Evolutionary conservation across 768 basidiomycete genomes (phyloP), one percentile per base, ranked within the genome.

Genomic region (Termitomyces sp.): DNA sequence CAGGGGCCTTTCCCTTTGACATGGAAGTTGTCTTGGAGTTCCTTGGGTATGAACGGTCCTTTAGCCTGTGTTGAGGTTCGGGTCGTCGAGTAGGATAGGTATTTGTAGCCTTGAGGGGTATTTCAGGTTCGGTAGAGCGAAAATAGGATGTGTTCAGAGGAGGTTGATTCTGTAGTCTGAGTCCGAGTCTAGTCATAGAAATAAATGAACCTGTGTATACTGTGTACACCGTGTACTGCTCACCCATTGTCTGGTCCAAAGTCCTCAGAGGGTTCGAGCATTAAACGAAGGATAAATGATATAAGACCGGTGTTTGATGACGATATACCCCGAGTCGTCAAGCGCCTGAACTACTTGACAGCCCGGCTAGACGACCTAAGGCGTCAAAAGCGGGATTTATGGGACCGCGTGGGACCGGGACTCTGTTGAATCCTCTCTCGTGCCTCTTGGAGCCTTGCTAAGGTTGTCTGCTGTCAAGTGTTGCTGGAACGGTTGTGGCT

Each of bases 241-340:
- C 35, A 61, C 59, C 59, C 59, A 61, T 61, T 61, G 43, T 54
- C 31, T 12, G 14, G 40, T 25, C 34, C 38, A 49, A 40, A 50
- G 37, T 16, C 41, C 4, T 29, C 31, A 11, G 31, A 17, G 25
- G 29, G 23, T 21, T 47, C 51, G 5, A 19, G 21, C 44, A 55
- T 45, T 38, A 14, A 8, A 21, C 19, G 8, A 5, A 1, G 19
- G 3, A 14, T 17, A 4, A 12, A 4, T 35, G 19, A 14, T 12
- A 32, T 34, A 23, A 6, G n/a, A 19, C 21, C 35, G 25, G 23
- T n/a, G 25, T 10, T 50, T 7, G 23, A 52, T 32, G 14, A 16
- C 19, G 21, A 10, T 12, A 10, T 10, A n/a, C 5, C 14, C 34
- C 3, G 17, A 14, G 48, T 35, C 34, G 34, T 47, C 17, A 31